Base-by-base conservation (phyloP, 2,329 filamentous ascomycete genomes). In the Penicillium sp. region DNA sequence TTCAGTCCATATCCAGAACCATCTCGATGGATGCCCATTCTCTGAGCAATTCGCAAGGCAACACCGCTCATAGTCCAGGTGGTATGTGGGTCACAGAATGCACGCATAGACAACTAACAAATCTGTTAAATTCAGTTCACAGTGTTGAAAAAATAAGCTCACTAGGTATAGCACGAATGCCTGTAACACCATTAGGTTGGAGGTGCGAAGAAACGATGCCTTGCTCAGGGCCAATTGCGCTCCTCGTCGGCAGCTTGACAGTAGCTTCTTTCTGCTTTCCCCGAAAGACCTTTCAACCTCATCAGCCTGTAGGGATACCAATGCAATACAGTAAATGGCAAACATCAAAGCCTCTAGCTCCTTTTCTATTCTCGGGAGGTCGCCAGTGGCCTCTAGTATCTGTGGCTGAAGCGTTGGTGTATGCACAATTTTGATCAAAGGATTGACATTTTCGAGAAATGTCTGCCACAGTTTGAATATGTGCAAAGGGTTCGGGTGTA, bases 381-480 rank as follows among this genome's bases (percentile, higher is more conserved):
- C 55, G 45, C 60, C 52, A 46, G 60, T 64, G 12, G 65, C 65
- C 22, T 67, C 63, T 8, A 67, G 42, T 25, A 67, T 67, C 31
- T 64, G 58, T 23, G 61, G 65, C 52, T 67, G 65, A 14, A 64
- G 44, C 8, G 62, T 67, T 20, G 92, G 90, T 91, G 89, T 70
- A 74, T 96, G 52, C 75, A 79, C 49, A 86, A 90, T 73, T 90
- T 92, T 6, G 89, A 89, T 7, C 87, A 88, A 73, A 79, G 92
- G 56, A 83, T 93, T 64, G 44, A 67, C 56, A 37, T 65, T 64
- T 25, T 67, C 60, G n/a, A 67, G 55, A 40, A 67, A 67, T 1
- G 59, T 61, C 51, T 67, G 64, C 65, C 65, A 67, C 12, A 67
- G 18, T 42, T 63, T 64, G 54, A 67, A 67, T 40, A 67, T 66